Percentiles rank a stretch among this genome's conserved stretches.
Conservation (phyloP, 2,329 filamentous ascomycete genomes). For the Hypoxylon sp. region DNA sequence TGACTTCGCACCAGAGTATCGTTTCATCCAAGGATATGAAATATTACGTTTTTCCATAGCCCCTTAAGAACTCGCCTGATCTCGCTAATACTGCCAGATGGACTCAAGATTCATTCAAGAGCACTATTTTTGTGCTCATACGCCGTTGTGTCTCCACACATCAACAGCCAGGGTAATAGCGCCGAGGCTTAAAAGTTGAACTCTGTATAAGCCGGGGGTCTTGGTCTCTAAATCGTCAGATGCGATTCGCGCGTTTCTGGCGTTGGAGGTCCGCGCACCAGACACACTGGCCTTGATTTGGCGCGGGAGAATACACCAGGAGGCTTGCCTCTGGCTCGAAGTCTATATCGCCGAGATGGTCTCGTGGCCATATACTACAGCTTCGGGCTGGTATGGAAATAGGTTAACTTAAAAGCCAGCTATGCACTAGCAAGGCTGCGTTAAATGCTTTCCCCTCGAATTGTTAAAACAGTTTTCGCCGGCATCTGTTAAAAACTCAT, state of each 20-base stretch:
- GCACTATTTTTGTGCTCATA: not conserved
- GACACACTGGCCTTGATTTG: not conserved
- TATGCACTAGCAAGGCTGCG: not conserved
- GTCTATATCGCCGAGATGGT: not conserved
- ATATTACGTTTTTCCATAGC: not conserved
- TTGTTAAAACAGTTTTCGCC: not conserved
- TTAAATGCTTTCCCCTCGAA: not conserved
- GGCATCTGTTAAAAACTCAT: constrained; percentile 1
- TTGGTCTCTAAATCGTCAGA: constrained; percentile 16
- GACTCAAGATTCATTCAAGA: not conserved
- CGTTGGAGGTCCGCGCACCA: constrained; percentile 13
- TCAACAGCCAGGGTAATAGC: not conserved
- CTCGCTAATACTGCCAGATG: not conserved
- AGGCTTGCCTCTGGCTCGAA: constrained; percentile 5
- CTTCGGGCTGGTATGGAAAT: not conserved
- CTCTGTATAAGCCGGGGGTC: constrained; percentile 1
- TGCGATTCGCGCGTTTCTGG: not conserved
- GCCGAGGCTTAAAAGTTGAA: not conserved
- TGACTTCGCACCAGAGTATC: too few species aligned
- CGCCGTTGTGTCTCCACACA: constrained; percentile 1
- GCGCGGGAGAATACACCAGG: not conserved
- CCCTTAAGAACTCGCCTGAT: not conserved
- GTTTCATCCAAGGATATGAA: not conserved
- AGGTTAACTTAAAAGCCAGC: constrained; percentile 14
- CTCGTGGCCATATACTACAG: not conserved